Evolutionary conservation across 2,329 filamentous ascomycete species (phyloP).

Genomic region (Piedraia hortae): DNA sequence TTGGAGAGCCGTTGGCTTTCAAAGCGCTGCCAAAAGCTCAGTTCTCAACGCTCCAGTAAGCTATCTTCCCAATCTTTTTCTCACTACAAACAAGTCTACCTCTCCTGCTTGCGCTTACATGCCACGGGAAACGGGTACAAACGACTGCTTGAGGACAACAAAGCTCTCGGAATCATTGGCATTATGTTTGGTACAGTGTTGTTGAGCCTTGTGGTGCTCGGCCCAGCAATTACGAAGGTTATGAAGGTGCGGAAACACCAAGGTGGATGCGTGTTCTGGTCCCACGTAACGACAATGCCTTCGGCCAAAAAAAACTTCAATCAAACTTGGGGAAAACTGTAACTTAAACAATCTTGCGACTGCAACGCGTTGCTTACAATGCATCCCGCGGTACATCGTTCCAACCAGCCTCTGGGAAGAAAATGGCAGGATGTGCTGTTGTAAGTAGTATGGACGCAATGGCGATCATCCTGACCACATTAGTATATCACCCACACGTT

Average conservation of each 20-base stretch:
- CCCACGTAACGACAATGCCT: too few relatives aligned
- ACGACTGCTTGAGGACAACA: conserved; percentile 17
- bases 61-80: conserved; percentile 75
- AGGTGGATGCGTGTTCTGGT: too few relatives aligned
- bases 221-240: conserved; percentile 45
- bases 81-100: conserved; percentile 53
- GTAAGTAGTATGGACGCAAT: conserved; percentile 17
- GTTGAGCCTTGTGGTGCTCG: conserved; percentile 40
- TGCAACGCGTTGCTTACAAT: too few relatives aligned
- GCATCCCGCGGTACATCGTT: too few relatives aligned
- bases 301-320: too few relatives aligned
- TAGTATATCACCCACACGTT: neutral
- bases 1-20: conserved; percentile 46
- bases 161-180: conserved; percentile 40
- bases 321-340: too few relatives aligned
- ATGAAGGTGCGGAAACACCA: conserved; percentile 57
- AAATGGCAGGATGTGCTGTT: conserved; percentile 19
- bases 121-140: conserved; percentile 30
- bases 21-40: conserved; percentile 47
- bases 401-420: too few relatives aligned
- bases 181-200: conserved; percentile 44
- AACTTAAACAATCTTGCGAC: too few relatives aligned
- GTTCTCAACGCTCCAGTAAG: conserved; percentile 56
- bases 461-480: conserved; percentile 18
- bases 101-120: conserved; percentile 47